phyloP scores from a whole-genome alignment of 495 filamentous ascomycete genomes.

The Penicillium antarcticum region DNA sequence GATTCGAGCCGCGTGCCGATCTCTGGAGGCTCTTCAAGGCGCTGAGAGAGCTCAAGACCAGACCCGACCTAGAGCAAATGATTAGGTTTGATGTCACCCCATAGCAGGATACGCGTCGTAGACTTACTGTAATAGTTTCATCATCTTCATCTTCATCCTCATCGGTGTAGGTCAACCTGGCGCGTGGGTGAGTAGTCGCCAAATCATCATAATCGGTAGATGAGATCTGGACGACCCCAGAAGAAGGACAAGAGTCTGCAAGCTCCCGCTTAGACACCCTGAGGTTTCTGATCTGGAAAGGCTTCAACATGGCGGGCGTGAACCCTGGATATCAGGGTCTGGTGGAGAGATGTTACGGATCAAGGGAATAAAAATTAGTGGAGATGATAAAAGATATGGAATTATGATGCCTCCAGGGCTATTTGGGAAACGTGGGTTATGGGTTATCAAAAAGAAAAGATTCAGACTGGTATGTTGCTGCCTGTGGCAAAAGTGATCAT shows the following conservation, averaged over 20 bases:
- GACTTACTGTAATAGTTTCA: slow-evolving; percentile 50
- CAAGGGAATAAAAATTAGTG: background rate
- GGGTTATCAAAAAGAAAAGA: slow-evolving; percentile 7
- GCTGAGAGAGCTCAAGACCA: slow-evolving; percentile 47
- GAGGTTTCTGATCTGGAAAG: slow-evolving; percentile 42
- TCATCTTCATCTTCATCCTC: slow-evolving; percentile 57
- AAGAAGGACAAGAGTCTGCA: slow-evolving; percentile 1
- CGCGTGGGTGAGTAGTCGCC: slow-evolving; percentile 44
- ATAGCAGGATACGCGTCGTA: background rate
- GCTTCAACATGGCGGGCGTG: slow-evolving; percentile 34
- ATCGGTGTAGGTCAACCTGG: slow-evolving; percentile 51
- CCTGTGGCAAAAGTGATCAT: slow-evolving; percentile 13
- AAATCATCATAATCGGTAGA: slow-evolving; percentile 48
- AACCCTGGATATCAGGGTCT: background rate
- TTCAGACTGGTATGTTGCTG: slow-evolving; percentile 19
- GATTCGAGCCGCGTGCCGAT: background rate
- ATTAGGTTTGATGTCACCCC: slow-evolving; percentile 6
- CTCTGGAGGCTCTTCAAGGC: slow-evolving; percentile 43
- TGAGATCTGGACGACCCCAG: slow-evolving; percentile 37
- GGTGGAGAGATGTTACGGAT: slow-evolving; percentile 13
- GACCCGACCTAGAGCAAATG: slow-evolving; percentile 42
- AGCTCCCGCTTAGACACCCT: slow-evolving; percentile 15
- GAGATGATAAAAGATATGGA: background rate
- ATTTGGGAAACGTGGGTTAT: background rate
- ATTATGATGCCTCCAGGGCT: slow-evolving; percentile 1